Base-by-base conservation (phyloP, 116 monocot genomes). In the Dioscorea cayenensis region DNA sequence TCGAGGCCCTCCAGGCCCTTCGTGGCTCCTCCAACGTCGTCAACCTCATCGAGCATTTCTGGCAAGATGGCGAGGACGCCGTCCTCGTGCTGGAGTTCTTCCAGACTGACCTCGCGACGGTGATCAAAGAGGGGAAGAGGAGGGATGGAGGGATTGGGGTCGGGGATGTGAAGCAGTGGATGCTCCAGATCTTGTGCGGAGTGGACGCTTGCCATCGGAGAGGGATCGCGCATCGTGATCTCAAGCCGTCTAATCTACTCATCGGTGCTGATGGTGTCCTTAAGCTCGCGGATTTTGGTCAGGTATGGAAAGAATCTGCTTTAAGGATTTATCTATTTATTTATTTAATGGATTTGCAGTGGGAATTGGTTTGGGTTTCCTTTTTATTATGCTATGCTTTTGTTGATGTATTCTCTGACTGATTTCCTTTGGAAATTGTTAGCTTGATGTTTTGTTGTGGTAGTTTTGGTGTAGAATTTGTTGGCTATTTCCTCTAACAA, bases 241-340 rank as follows among this genome's bases (percentile, higher is more conserved):
- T 91, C 63, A 99, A 99, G 73, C 99, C 91, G 14, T 81, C 87
- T 6, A 99, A 99, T 73, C 65, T 99, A 37, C 78, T 99, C 35
- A 78, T 91, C 20, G 94, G 91, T 5, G 71, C 83, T 17, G 76
- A 70, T 0, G 91, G 94, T 23, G 82, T 85, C 14, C 81, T 99
- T 61, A 99, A 99, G 79, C 48, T 94, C 11, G 89, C 90, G 3
- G 99, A 99, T 79, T 94, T 99, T 63, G 91, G 91, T 6, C 99
- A 94, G 99, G 99, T 95, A 35, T 38, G 60, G n/a, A 55, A 55
- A n/a, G 16, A n/a, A 55, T 12, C 12, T 43, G 43, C 7, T 12
- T 12, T 43, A 43, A 43, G 6, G 6, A 43, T 43, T 43, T 7
- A 5, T 43, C 11, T 43, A 5, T 43, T 43, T 43, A 5, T 55